A percentile compares a stretch with the other conserved stretches of the same genome.
Conservation (phyloP, 352 stramenopile species). For the Phytophthora hybrid region DNA sequence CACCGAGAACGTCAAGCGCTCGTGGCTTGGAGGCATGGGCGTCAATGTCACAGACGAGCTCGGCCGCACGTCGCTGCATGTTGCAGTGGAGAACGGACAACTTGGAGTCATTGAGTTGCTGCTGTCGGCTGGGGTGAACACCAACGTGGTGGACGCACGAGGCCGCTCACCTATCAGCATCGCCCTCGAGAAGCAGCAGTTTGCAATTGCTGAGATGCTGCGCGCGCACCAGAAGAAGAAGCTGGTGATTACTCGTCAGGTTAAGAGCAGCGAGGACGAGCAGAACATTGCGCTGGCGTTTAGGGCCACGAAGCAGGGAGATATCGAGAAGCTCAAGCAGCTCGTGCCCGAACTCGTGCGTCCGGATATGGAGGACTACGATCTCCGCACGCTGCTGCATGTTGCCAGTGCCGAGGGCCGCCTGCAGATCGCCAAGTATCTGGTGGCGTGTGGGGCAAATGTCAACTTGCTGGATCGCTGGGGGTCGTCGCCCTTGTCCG, state of each 20-base stretch:
- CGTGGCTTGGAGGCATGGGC: conserved; percentile 70
- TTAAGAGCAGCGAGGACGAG: conserved; percentile 48
- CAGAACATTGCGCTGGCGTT: conserved; percentile 65
- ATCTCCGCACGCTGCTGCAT: conserved; percentile 75
- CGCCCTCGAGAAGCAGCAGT: conserved; percentile 65
- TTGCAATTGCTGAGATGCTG: conserved; percentile 70
- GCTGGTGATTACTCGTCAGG: conserved; percentile 32
- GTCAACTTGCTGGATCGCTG: conserved; percentile 85
- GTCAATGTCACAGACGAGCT: conserved; percentile 65
- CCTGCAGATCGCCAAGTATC: conserved; percentile 62
- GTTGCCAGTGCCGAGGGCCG: conserved; percentile 78
- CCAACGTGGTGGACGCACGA: conserved; percentile 56
- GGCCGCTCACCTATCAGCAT: conserved; percentile 76
- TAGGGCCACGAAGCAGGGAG: conserved; percentile 58
- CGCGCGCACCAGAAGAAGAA: conserved; percentile 68
- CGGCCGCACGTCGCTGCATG: conserved; percentile 77
- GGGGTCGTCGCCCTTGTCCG: conserved; percentile 75
- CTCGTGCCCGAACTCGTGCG: conserved; percentile 70
- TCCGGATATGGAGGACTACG: conserved; percentile 79
- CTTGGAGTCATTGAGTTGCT: conserved; percentile 79
- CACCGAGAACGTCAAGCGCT: conserved; percentile 79
- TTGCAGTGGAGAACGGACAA: conserved; percentile 77
- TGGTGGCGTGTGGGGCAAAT: conserved; percentile 75
- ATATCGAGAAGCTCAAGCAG: conserved; percentile 54
- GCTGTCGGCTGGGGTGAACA: conserved; percentile 74